A percentile compares a stretch with the other conserved stretches of the same genome.
Conservation (phyloP, 2,329 filamentous ascomycete genomes). For the Cladosporium sp. region DNA sequence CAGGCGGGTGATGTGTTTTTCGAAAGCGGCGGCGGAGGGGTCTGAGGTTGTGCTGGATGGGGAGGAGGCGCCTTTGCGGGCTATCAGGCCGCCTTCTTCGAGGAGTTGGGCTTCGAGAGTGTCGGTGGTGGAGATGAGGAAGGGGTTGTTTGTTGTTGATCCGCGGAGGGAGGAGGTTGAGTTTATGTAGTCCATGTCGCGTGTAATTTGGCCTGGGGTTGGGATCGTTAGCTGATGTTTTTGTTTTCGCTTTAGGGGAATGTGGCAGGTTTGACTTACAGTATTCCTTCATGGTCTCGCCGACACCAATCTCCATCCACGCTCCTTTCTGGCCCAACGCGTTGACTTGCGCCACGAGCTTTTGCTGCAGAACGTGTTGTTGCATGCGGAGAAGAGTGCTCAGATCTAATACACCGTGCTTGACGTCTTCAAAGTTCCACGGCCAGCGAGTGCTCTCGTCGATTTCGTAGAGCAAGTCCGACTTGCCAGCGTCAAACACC, state of each 20-base stretch:
- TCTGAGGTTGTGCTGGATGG: background rate
- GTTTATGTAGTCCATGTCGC: slow-evolving; percentile 30
- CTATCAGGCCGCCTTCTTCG: slow-evolving; percentile 28
- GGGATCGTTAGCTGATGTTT: background rate
- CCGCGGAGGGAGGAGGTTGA: slow-evolving; percentile 15
- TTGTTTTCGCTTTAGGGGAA: background rate
- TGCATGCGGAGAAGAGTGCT: slow-evolving; percentile 29
- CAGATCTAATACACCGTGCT: slow-evolving; percentile 28
- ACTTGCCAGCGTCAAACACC: slow-evolving; percentile 29
- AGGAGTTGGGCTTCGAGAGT: slow-evolving; percentile 27
- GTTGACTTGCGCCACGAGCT: slow-evolving; percentile 30
- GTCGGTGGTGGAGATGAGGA: slow-evolving; percentile 28
- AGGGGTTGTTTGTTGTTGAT: slow-evolving; percentile 21
- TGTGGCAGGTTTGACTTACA: slow-evolving; percentile 22
- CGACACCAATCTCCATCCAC: slow-evolving; percentile 31
- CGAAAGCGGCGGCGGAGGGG: slow-evolving; percentile 1
- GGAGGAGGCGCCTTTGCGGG: background rate
- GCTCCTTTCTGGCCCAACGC: slow-evolving; percentile 27
- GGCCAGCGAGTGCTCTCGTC: slow-evolving; percentile 20
- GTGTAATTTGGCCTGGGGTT: slow-evolving; percentile 24
- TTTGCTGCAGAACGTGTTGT: slow-evolving; percentile 29
- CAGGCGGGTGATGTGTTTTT: slow-evolving; percentile 14
- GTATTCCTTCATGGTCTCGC: slow-evolving; percentile 30
- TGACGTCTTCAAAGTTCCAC: slow-evolving; percentile 24
- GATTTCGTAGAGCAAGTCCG: slow-evolving; percentile 28